Percentiles rank a stretch among this genome's conserved stretches.
phyloP scores from a whole-genome alignment of 2,329 filamentous ascomycete genomes.

The Penicillium fuscoglaucum region DNA sequence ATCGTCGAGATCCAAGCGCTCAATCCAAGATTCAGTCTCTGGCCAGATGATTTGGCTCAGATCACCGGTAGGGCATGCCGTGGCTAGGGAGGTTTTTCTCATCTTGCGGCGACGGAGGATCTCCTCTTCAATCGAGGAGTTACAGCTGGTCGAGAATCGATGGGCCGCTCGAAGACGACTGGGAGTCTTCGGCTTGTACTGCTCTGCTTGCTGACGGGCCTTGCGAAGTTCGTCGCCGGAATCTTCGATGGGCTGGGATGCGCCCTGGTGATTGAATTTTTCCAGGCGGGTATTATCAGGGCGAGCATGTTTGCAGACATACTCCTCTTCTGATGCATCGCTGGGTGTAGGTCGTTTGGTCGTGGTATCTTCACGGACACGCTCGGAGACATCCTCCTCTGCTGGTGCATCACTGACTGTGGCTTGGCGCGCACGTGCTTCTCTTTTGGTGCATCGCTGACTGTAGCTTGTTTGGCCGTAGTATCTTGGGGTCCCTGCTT shows the following conservation, averaged over 20 bases:
- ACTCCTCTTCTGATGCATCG: background rate
- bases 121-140: background rate
- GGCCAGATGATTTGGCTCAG: background rate
- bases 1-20: background rate
- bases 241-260: background rate
- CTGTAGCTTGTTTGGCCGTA: background rate
- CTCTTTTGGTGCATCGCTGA: background rate
- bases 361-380: background rate
- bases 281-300: background rate
- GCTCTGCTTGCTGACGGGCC: slow-evolving; percentile 40
- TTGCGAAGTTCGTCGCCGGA: slow-evolving; percentile 26
- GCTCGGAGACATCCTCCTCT: background rate
- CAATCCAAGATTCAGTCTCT: background rate
- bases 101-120: background rate
- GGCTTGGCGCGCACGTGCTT: background rate
- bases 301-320: background rate
- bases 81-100: background rate
- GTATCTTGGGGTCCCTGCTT: slow-evolving; percentile 8
- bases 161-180: slow-evolving; percentile 43
- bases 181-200: slow-evolving; percentile 46
- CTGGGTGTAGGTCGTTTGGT: background rate
- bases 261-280: slow-evolving; percentile 15
- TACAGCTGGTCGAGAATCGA: background rate
- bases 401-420: background rate
- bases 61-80: background rate